Base-by-base conservation (phyloP, 2,329 filamentous ascomycete genomes). In the Calcarisporium arbuscula region DNA sequence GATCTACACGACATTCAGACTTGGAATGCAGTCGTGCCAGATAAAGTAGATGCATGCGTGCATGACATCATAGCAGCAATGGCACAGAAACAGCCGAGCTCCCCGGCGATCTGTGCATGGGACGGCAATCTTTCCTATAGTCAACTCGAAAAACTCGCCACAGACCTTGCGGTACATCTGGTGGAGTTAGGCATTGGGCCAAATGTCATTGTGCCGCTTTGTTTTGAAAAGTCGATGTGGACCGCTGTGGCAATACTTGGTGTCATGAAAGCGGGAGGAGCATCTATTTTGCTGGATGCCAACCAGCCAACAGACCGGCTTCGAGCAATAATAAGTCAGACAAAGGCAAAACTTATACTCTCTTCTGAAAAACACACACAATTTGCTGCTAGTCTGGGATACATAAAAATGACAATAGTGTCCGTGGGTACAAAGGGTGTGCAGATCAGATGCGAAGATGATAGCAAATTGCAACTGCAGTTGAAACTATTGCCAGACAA, bases 191-290 rank as follows among this genome's bases (percentile, higher is more conserved):
- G 51, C n/a, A 37, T 57, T n/a, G 30, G 36, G 12, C 39, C 40
- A 3, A 51, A 45, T 19, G 33, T 32, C 2, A 19, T 51, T 6
- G 47, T 56, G 10, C 52, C 52, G 1, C 37, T 59, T 12, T 53
- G 47, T 22, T 58, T 60, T 31, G 52, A 57, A 18, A 60, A 59
- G 38, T 57, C 56, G 4, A 46, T 41, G 25, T 60, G 50, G 51
- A 45, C 44, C 1, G 29, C 44, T 8, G 46, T 58, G 4, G 49
- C 51, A 1, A 48, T 56, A 34, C 36, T 60, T 8, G 53, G 39
- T 4, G 46, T 58, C 1, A 34, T 60, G 14, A 58, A 56, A 32
- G 46, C 56, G 22, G 56, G 55, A 5, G 52, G 30, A 12, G 38
- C 30, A 3, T 43, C 22, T 23, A 30, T 39, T 7, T 20, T 27